Conservation (phyloP, 2,329 filamentous ascomycete species). For the Phialophora verrucosa region DNA sequence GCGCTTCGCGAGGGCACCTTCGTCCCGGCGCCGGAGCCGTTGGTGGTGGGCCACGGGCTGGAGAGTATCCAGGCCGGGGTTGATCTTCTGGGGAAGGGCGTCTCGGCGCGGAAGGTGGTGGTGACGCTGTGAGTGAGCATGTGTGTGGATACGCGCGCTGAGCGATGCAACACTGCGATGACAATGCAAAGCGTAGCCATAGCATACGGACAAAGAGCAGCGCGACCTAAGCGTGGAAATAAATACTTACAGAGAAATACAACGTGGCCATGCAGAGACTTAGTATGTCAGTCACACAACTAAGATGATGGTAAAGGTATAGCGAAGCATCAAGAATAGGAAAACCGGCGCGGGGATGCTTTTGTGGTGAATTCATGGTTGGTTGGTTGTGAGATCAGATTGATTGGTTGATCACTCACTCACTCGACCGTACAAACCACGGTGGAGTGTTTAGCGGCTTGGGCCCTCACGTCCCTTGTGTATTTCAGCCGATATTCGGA, state of each 20-base stretch:
- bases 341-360: neutral
- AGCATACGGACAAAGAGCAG: too few species aligned
- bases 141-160: too few species aligned
- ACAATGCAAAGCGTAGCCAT: too few species aligned
- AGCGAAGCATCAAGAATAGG: neutral
- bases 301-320: too few species aligned
- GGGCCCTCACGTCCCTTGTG: too few species aligned
- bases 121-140: neutral
- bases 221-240: too few species aligned
- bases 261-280: too few species aligned
- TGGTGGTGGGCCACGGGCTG: conserved; percentile 4
- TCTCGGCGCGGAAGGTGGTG: conserved; percentile 3
- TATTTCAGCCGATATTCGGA: neutral
- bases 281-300: too few species aligned
- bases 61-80: neutral
- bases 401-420: neutral
- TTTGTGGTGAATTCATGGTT: neutral
- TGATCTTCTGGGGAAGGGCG: neutral
- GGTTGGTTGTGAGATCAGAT: neutral
- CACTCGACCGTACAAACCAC: neutral
- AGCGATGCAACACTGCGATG: too few species aligned
- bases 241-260: too few species aligned
- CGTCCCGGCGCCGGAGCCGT: conserved; percentile 45
- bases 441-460: neutral
- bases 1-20: conserved; percentile 48